Base-by-base conservation (phyloP, 2,329 filamentous ascomycete species). In the Pseudogymnoascus sp. region DNA sequence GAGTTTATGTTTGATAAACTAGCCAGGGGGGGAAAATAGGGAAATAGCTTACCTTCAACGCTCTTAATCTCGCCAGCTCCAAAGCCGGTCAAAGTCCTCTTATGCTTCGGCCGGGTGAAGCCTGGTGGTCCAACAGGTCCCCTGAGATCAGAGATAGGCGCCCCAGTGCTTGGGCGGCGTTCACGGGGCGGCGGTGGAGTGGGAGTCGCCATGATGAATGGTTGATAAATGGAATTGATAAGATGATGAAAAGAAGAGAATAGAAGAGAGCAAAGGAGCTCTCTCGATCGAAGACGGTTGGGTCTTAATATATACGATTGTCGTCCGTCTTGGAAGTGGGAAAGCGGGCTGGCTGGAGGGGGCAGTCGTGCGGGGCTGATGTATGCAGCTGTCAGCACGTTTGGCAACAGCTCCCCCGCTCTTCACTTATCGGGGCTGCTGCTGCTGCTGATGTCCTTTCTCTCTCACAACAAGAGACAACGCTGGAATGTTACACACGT, bases 11-110 rank as follows among this genome's bases (percentile, higher is more conserved):
- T 25, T 38, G 56, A 65, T n/a, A 59, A 44, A 37, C 37, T 18
- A 28, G 53, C 14, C 3, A 28, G n/a, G 37, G 62, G 23, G 5
- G 28, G 25, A n/a, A 31, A 5, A 16, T 18, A 4, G 11, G 18
- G 14, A 25, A 6, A 6, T 6, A 44, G 70, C 78, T 78, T 86
- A 80, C 92, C 91, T 79, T 97, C 93, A 59, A 97, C 91, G 71
- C 79, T 89, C 81, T 96, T 97, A 81, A 97, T 97, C 74, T 99
- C 95, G 37, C 85, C 81, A 28, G 92, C 84, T 36, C 92, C 93
- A 73, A 97, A 95, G 7, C 95, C 95, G 8, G 95, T 99, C 69
- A 90, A 90, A n/a, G 93, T 97, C 69, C 95, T 86, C 82, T 91
- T 97, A 80, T 99, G 95, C 80, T 97, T 99, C 53, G 95, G 95